These are phyloP conservation scores for Syzygium syzygioides DNA, from an alignment of 441 rosid genomes.

Conservation along the genomic window DNA sequence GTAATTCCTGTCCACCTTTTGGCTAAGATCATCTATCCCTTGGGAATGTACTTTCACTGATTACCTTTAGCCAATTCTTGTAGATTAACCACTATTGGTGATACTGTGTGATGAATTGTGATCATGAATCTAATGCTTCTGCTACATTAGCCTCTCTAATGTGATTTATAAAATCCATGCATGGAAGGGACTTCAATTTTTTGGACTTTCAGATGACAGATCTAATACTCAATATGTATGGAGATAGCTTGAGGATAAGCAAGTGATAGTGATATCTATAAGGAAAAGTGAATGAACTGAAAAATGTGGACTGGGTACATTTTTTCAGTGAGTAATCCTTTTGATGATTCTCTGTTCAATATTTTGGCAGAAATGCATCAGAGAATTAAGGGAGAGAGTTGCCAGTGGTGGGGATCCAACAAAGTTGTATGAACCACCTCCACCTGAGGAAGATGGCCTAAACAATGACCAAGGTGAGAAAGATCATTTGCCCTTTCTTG, in stretches of 20 bases:
- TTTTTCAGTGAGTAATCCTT: neutral
- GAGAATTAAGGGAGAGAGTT: constrained; percentile 76
- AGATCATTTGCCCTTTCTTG: neutral
- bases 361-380: constrained; percentile 50
- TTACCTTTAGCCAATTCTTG: neutral
- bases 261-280: neutral
- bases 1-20: neutral
- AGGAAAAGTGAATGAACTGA: neutral
- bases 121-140: neutral
- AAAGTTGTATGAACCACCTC: constrained; percentile 44
- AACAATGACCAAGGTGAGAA: constrained; percentile 45
- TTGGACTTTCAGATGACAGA: neutral
- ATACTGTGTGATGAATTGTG: neutral
- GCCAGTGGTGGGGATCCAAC: constrained; percentile 83
- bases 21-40: neutral
- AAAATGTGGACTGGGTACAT: neutral
- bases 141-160: neutral
- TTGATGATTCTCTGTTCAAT: neutral
- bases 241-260: neutral
- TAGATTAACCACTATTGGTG: neutral
- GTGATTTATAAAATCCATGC: neutral
- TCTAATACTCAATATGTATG: neutral
- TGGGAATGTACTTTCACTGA: neutral
- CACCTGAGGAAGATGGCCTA: constrained; percentile 23
- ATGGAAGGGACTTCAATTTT: neutral